Percentiles rank a stretch among this genome's conserved stretches.
phyloP scores from a whole-genome alignment of 345 rosid species.

The Salix dunnii region DNA sequence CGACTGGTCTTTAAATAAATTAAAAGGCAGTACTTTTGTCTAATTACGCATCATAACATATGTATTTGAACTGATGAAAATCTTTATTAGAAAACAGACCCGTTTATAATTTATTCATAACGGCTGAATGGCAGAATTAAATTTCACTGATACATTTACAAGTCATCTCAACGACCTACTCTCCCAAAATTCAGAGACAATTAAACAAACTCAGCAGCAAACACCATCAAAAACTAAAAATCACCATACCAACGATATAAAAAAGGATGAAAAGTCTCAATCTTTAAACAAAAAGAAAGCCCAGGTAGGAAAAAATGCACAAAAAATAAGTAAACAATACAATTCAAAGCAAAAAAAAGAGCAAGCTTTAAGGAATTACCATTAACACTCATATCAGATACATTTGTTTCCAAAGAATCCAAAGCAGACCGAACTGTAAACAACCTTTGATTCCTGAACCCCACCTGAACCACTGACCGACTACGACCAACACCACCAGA shows the following conservation, averaged over 20 bases:
- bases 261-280: neutral
- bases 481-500: slow-evolving; percentile 18
- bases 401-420: slow-evolving; percentile 52
- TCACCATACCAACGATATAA: neutral
- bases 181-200: neutral
- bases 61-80: neutral
- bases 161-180: neutral
- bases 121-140: neutral
- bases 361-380: slow-evolving; percentile 39
- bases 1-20: neutral
- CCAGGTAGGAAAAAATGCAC: slow-evolving; percentile 27
- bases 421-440: slow-evolving; percentile 52
- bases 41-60: neutral
- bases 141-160: neutral
- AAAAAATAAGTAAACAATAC: slow-evolving; percentile 13
- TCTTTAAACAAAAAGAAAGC: slow-evolving; percentile 10
- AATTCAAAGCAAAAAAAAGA: neutral
- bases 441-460: slow-evolving; percentile 35
- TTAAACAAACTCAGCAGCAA: neutral
- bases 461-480: slow-evolving; percentile 27
- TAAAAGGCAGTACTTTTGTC: neutral
- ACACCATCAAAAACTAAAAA: neutral
- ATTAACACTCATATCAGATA: slow-evolving; percentile 93
- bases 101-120: neutral
- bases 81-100: too few species aligned